phyloP scores from a whole-genome alignment of 129 eudicot genomes.

The Centella asiatica region DNA sequence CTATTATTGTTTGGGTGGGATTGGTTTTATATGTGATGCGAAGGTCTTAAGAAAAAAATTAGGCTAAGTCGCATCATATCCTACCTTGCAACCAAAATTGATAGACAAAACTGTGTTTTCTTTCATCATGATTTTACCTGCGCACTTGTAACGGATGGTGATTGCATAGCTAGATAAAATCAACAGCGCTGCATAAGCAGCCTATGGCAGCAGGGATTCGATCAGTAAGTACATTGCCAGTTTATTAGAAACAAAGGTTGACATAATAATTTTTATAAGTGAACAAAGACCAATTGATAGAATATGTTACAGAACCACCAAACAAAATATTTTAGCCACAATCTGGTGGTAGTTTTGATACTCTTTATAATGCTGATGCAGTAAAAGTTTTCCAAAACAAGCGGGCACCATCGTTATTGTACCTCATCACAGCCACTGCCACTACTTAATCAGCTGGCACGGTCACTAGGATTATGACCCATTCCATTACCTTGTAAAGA shows the following conservation, averaged over 20 bases:
- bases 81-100: no score
- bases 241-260: no score
- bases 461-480: neutral
- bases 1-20: no score
- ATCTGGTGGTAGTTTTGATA: neutral
- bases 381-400: neutral
- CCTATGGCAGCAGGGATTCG: neutral
- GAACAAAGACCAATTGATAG: neutral
- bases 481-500: constrained; percentile 6
- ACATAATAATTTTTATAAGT: constrained; percentile 1
- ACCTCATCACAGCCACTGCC: neutral
- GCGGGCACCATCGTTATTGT: neutral
- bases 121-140: no score
- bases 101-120: no score
- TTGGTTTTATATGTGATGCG: no score
- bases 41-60: no score
- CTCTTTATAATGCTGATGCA: neutral
- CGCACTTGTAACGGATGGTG: neutral
- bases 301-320: neutral
- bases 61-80: no score
- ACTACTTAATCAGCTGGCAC: constrained; percentile 11
- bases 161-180: neutral
- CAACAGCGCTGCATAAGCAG: neutral
- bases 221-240: neutral
- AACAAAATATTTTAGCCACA: neutral